Evolutionary conservation across 2,329 filamentous ascomycete genomes (phyloP), one percentile per base, ranked within the genome.

Genomic region (Zymoseptoria tritici): DNA sequence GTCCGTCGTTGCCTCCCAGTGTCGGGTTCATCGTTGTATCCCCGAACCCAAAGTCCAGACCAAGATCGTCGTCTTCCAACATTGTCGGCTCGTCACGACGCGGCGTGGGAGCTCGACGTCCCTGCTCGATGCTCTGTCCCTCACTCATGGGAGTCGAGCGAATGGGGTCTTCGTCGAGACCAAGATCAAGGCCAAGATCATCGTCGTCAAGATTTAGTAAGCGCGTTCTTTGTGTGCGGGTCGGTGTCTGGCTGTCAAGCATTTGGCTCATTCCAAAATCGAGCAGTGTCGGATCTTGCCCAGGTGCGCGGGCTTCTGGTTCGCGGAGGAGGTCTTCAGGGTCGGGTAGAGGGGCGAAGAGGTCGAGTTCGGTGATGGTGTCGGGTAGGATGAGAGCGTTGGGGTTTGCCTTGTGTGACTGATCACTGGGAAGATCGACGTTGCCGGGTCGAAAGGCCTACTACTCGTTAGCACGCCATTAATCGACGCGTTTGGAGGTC

Each of bases 361-460:
- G 82, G 72, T 99, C 94, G 62, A 94, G 89, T 63, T 95, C 91
- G 9, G 94, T 97, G 66, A 99, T 89, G 57, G 88, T 87, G 78
- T 99, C 94, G 6, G 92, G 91, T 57, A 99, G 83, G 70, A 93
- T 89, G 64, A 97, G 83, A 26, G 91, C 88, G 73, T 92, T 90
- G 54, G 92, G 88, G 68, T 91, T 91, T 29, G 90, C 88, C 64
- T 89, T 82, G 69, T 90, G 87, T 16, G 93, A 76, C 58, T 80
- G 81, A 70, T 89, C 90, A 55, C 86, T 83, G n/a, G 92, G 90
- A 68, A 97, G 83, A 75, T 99, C 94, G 72, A 97, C 95, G 77
- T 97, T 97, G 66, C 93, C 93, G 54, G 93, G 90, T 61, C 92
- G 89, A 78, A 97, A 99, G 50, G 94, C 93, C 93, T 96, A 54